These are phyloP conservation scores for Lactarius akahatsu DNA, from an alignment of 768 basidiomycete genomes.

Conservation along the genomic window DNA sequence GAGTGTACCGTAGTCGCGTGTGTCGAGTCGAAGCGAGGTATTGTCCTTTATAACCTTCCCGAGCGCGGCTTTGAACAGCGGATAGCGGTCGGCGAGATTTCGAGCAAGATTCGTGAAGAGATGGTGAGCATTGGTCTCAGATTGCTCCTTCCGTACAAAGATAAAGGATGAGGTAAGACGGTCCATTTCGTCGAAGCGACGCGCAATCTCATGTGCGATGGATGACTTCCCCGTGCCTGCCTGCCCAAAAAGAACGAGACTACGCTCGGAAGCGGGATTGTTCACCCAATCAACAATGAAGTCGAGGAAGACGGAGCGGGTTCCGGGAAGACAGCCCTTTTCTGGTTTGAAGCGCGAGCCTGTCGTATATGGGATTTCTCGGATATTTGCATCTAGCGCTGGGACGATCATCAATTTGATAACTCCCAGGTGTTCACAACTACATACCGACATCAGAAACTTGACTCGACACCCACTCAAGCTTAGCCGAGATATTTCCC, in stretches of 20 bases:
- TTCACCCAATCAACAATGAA: neutral
- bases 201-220: slow-evolving; percentile 1
- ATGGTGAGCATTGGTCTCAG: neutral
- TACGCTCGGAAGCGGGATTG: neutral
- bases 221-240: slow-evolving; percentile 1
- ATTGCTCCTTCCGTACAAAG: slow-evolving; percentile 2
- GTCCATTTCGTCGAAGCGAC: neutral
- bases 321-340: neutral
- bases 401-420: neutral
- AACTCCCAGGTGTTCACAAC: neutral
- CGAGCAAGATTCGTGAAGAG: slow-evolving; percentile 1
- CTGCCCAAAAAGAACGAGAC: neutral
- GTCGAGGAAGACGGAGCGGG: neutral
- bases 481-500: neutral
- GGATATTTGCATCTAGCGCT: neutral
- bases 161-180: neutral
- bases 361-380: neutral
- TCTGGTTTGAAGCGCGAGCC: neutral
- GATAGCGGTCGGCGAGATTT: neutral
- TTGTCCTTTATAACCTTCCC: neutral
- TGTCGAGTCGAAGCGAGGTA: neutral
- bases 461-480: neutral
- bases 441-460: neutral
- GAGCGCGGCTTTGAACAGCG: neutral
- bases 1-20: slow-evolving; percentile 2